Conservation (phyloP, 495 filamentous ascomycete genomes). For the Xylaria curta region DNA sequence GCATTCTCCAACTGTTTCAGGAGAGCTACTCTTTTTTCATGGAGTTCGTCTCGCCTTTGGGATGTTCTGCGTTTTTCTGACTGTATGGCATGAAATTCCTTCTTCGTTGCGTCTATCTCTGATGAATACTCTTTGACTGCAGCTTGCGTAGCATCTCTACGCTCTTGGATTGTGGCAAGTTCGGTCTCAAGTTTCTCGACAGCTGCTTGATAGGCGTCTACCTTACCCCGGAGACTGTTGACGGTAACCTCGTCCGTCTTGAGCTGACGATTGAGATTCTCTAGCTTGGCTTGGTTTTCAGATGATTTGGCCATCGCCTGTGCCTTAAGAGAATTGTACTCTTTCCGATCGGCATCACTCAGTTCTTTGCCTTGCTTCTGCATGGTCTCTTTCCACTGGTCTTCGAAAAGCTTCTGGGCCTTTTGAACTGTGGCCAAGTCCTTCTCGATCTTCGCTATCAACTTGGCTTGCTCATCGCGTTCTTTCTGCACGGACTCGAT, state of each 20-base stretch:
- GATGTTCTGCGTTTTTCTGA: slow-evolving; percentile 83
- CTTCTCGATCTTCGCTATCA: slow-evolving; percentile 74
- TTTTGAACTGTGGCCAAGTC: slow-evolving; percentile 85
- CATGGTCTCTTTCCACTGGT: slow-evolving; percentile 79
- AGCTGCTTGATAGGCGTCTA: slow-evolving; percentile 76
- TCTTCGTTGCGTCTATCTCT: slow-evolving; percentile 89
- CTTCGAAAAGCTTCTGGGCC: slow-evolving; percentile 87
- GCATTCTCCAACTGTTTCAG: slow-evolving; percentile 80
- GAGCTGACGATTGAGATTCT: slow-evolving; percentile 80
- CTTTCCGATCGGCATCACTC: slow-evolving; percentile 83
- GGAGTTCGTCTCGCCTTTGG: slow-evolving; percentile 82
- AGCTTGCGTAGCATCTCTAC: slow-evolving; percentile 63
- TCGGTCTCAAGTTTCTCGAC: slow-evolving; percentile 76
- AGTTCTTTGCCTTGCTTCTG: slow-evolving; percentile 87
- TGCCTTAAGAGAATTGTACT: slow-evolving; percentile 84
- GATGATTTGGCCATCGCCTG: slow-evolving; percentile 87
- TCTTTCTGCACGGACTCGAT: slow-evolving; percentile 77
- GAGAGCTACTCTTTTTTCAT: slow-evolving; percentile 87
- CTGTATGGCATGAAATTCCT: slow-evolving; percentile 80
- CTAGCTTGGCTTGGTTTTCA: slow-evolving; percentile 79
- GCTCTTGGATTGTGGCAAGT: slow-evolving; percentile 69
- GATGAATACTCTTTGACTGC: slow-evolving; percentile 69
- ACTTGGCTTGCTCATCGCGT: slow-evolving; percentile 68
- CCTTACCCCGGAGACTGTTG: slow-evolving; percentile 83
- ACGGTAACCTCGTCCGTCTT: slow-evolving; percentile 90